Evolutionary conservation across 108 stramenopile species (phyloP).

Genomic region (Nitzschia sp.): DNA sequence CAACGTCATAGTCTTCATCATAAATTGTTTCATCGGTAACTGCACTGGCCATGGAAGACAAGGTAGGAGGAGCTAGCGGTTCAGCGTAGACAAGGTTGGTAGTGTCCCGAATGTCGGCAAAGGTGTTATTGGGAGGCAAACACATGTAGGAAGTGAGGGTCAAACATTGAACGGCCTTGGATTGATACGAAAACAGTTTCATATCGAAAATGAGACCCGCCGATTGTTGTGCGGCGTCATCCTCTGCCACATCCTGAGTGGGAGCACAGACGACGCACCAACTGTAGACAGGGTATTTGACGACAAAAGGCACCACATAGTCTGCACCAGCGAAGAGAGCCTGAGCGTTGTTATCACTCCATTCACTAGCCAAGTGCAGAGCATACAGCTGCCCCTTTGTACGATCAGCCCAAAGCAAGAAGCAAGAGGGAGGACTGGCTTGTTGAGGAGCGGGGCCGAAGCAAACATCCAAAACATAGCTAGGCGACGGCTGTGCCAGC

Average conservation of each 20-base stretch:
- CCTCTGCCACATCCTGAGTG: conserved; percentile 35
- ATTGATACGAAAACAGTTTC: conserved; percentile 63
- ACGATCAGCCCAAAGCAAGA: conserved; percentile 65
- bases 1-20: conserved; percentile 44
- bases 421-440: conserved; percentile 54
- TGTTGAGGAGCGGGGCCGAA: conserved; percentile 46
- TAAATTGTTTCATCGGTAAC: conserved; percentile 25
- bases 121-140: conserved; percentile 40
- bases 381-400: conserved; percentile 50
- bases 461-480: conserved; percentile 55
- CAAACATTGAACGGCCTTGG: conserved; percentile 63
- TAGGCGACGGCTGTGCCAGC: conserved; percentile 34
- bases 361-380: conserved; percentile 52
- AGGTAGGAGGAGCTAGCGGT: neutral
- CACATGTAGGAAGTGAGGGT: conserved; percentile 64
- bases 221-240: conserved; percentile 30
- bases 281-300: conserved; percentile 66
- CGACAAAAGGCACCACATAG: conserved; percentile 69
- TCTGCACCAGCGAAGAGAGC: conserved; percentile 59
- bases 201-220: conserved; percentile 48
- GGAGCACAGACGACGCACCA: conserved; percentile 44
- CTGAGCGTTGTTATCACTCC: conserved; percentile 29
- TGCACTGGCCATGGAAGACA: neutral
- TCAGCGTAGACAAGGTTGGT: conserved; percentile 4
- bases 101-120: neutral